phyloP scores from a whole-genome alignment of 345 rosid species.

The Turnera subulata region DNA sequence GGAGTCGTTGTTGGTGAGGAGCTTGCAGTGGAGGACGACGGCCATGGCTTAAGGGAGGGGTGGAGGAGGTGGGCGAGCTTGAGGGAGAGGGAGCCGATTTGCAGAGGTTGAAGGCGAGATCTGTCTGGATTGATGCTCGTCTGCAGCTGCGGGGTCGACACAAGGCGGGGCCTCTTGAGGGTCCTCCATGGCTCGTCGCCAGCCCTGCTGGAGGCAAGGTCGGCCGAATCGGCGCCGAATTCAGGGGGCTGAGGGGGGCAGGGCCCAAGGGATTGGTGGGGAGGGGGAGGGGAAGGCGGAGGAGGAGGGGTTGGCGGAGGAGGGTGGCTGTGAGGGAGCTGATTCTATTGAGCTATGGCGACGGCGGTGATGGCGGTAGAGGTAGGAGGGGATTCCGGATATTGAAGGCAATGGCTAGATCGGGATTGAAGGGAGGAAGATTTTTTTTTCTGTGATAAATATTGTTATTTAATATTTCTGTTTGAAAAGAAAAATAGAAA shows the following conservation, averaged over 20 bases:
- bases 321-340: constrained; percentile 27
- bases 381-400: constrained; percentile 38
- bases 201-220: constrained; percentile 20
- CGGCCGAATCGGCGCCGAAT: constrained; percentile 18
- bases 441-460: no score
- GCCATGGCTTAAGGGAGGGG: no score
- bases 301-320: constrained; percentile 34
- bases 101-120: no score
- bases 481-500: no score
- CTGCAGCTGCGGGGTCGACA: constrained; percentile 33
- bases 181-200: constrained; percentile 30
- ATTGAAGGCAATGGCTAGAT: constrained; percentile 92
- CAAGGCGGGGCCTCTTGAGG: constrained; percentile 29
- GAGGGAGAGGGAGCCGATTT: no score
- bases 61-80: no score
- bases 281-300: constrained; percentile 31
- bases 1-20: no score
- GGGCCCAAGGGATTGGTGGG: constrained; percentile 5
- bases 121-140: no score
- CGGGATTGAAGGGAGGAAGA: constrained; percentile 87
- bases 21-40: no score
- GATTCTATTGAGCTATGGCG: constrained; percentile 29
- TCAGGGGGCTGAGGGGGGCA: constrained; percentile 37
- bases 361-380: background rate
- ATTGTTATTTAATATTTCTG: no score